Conservation (phyloP, 345 rosid species). For the Pelargonium nanum region DNA sequence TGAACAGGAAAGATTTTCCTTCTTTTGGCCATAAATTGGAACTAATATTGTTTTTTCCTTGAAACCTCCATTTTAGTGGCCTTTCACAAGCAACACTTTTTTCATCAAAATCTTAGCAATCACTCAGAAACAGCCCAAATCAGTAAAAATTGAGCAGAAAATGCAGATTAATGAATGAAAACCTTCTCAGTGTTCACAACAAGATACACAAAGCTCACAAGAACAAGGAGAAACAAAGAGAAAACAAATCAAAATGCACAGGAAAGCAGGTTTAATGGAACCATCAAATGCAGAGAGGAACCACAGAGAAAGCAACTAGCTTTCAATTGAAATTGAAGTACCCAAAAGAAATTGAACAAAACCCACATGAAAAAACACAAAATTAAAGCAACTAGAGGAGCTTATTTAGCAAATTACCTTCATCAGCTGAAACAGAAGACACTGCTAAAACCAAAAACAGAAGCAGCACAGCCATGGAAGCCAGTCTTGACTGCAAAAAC, state of each 20-base stretch:
- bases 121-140: background rate
- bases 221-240: background rate
- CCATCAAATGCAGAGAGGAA: background rate
- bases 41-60: background rate
- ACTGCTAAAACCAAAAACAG: slow-evolving; percentile 18
- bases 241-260: background rate
- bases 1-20: background rate
- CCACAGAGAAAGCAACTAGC: background rate
- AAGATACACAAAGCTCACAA: background rate
- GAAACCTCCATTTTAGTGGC: too few relatives aligned
- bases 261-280: background rate
- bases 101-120: background rate
- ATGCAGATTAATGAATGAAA: background rate
- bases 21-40: background rate
- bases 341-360: background rate
- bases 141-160: background rate
- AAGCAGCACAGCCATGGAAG: slow-evolving; percentile 23
- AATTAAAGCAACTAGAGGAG: slow-evolving; percentile 4
- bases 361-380: background rate
- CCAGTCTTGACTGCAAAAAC: too few relatives aligned
- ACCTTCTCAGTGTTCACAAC: background rate
- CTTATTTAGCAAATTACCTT: slow-evolving; percentile 19
- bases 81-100: background rate
- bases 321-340: background rate
- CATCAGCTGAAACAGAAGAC: slow-evolving; percentile 29